Base-by-base conservation (phyloP, 352 stramenopile species). In the Phytopythium montanum region DNA sequence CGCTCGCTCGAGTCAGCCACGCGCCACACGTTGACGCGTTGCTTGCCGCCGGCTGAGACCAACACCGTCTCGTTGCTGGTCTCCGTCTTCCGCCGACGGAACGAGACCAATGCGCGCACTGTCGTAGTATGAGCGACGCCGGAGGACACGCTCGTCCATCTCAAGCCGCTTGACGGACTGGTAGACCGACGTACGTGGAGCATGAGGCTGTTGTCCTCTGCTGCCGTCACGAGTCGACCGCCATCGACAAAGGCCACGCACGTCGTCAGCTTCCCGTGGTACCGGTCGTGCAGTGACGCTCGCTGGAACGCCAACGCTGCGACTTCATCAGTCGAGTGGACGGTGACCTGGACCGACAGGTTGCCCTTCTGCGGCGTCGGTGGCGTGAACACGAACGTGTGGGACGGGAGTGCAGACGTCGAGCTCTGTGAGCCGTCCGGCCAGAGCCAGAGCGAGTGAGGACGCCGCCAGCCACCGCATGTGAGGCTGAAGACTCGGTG, bases 171-270 rank as follows among this genome's bases (percentile, higher is more conserved):
- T 29, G 34, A 25, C 58, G 55, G 41, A 50, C 14, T 18, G 21
- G 7, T 16, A 4, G 25, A 5, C 5, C 41, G 56, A 36, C 65
- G 79, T 4, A 59, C 55, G 65, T 94, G 81, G 9, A 95, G 68
- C 63, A 91, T 90, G 33, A 96, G 55, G 19, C 79, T 85, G 64
- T 94, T 94, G 68, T 96, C 87, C 55, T 96, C 87, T 26, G 75
- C 74, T 13, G 85, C 82, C 2, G 87, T 93, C 53, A 94, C 62
- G 13, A 96, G 52, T 0, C 66, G 71, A 14, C 78, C 61, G 19
- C 29, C 39, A 46, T 69, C 72, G 16, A 92, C 59, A 45, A 75
- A 76, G 19, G 65, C 63, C 13, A 84, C 77, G 55, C 81, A 90
- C 41, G 72, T 90, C 19, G 77, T 88, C 70, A 90, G 93, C 25